These are phyloP conservation scores for Debaryomyces tyrocola DNA, from an alignment of 805 yeast species.

Conservation along the genomic window DNA sequence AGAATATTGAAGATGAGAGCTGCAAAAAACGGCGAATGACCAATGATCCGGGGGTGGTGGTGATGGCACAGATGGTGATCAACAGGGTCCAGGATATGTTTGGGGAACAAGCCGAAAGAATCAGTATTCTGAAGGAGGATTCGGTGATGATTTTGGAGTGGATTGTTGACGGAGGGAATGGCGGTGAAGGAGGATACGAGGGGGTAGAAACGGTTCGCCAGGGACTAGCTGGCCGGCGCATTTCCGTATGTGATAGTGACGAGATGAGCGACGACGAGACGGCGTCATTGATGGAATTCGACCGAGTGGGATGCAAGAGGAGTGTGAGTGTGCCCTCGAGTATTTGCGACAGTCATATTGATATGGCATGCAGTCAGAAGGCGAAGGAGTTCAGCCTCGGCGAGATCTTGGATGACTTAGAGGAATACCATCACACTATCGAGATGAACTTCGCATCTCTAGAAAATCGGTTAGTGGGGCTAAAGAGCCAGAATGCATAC, in stretches of 20 bases:
- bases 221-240: not conserved
- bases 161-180: constrained; percentile 11
- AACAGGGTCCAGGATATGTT: not conserved
- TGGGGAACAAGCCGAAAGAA: not conserved
- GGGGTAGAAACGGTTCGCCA: not conserved
- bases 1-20: constrained; percentile 21
- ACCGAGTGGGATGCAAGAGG: not conserved
- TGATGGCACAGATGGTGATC: not conserved
- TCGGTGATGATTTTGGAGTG: constrained; percentile 13
- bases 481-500: constrained; percentile 3
- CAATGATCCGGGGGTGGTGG: constrained; percentile 22
- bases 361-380: not conserved
- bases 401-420: constrained; percentile 9
- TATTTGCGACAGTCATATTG: not conserved
- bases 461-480: not conserved
- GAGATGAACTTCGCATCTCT: constrained; percentile 1
- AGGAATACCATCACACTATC: constrained; percentile 5
- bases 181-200: no score
- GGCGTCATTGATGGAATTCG: constrained; percentile 11
- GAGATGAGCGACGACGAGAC: constrained; percentile 11
- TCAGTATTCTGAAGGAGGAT: constrained; percentile 5
- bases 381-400: not conserved
- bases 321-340: not conserved
- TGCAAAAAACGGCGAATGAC: constrained; percentile 16
- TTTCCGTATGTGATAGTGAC: constrained; percentile 1